Conservation (phyloP, 2,329 filamentous ascomycete genomes). For the Alternaria conjuncta region DNA sequence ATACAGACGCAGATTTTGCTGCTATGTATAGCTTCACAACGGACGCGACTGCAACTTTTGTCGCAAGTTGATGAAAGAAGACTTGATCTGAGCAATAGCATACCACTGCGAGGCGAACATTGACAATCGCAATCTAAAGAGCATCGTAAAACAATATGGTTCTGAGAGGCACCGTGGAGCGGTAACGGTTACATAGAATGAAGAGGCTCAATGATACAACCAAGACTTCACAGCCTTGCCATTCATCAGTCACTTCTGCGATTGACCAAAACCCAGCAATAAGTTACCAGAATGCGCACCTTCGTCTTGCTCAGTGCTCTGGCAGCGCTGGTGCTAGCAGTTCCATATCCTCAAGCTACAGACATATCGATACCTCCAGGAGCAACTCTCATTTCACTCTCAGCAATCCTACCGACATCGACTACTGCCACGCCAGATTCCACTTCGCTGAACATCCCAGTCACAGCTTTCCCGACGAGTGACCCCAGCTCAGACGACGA, state of each 20-base stretch:
- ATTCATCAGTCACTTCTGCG: not conserved
- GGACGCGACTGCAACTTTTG: conserved; percentile 1
- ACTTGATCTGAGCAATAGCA: not conserved
- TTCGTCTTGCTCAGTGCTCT: conserved; percentile 11
- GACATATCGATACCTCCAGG: not conserved
- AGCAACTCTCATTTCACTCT: conserved; percentile 8
- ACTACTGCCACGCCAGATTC: conserved; percentile 19
- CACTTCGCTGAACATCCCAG: conserved; percentile 34
- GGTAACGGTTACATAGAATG: conserved; percentile 9
- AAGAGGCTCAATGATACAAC: conserved; percentile 5
- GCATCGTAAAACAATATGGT: conserved; percentile 14
- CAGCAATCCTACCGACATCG: conserved; percentile 14
- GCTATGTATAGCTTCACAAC: conserved; percentile 23
- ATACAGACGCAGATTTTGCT: not conserved
- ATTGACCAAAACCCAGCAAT: not conserved
- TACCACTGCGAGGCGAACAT: conserved; percentile 19
- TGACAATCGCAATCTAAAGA: conserved; percentile 13
- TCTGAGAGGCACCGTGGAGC: conserved; percentile 1
- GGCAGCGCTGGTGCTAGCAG: conserved; percentile 10
- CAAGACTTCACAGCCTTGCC: conserved; percentile 1
- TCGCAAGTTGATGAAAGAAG: conserved; percentile 12
- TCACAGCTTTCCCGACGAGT: conserved; percentile 15
- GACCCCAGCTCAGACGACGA: conserved; percentile 12
- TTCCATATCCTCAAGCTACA: conserved; percentile 16
- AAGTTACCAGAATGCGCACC: conserved; percentile 17